These are phyloP conservation scores for Heritiera fomes DNA, from an alignment of 345 rosid species.

Conservation along the genomic window DNA sequence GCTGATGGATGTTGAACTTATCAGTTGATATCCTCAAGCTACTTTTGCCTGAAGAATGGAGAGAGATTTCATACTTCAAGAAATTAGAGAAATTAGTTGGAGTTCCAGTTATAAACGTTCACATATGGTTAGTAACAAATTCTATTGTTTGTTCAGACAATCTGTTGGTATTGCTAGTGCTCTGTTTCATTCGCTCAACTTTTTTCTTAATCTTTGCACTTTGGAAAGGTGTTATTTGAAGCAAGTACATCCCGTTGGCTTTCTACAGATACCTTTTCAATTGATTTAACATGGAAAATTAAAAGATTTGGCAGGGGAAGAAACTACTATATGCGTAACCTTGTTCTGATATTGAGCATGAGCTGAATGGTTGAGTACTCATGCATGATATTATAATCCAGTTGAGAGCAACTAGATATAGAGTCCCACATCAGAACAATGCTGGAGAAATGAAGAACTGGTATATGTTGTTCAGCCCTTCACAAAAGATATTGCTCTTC, in stretches of 20 bases:
- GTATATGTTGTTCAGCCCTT: not conserved
- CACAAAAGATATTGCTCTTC: not conserved
- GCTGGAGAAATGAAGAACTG: not conserved
- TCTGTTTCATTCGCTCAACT: not conserved
- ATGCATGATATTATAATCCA: not conserved
- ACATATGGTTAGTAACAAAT: constrained; percentile 78
- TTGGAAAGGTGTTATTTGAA: not conserved
- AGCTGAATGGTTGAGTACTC: constrained; percentile 2
- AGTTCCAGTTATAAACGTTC: constrained; percentile 95
- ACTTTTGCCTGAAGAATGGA: constrained; percentile 80
- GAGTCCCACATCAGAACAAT: not conserved
- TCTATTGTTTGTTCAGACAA: not conserved
- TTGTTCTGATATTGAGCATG: not conserved
- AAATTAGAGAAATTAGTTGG: constrained; percentile 92
- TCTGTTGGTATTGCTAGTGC: not conserved
- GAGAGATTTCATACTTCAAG: constrained; percentile 77
- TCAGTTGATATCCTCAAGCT: constrained; percentile 91
- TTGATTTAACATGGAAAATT: not conserved
- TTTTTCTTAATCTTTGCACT: not conserved
- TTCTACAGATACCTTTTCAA: not conserved
- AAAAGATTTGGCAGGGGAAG: not conserved
- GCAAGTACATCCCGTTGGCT: not conserved
- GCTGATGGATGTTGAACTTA: constrained; percentile 23
- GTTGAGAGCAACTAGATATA: not conserved
- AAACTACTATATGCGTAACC: not conserved